Base-by-base conservation (phyloP, 1,284 basidiomycete species). In the Cutaneotrichosporon sp. region DNA sequence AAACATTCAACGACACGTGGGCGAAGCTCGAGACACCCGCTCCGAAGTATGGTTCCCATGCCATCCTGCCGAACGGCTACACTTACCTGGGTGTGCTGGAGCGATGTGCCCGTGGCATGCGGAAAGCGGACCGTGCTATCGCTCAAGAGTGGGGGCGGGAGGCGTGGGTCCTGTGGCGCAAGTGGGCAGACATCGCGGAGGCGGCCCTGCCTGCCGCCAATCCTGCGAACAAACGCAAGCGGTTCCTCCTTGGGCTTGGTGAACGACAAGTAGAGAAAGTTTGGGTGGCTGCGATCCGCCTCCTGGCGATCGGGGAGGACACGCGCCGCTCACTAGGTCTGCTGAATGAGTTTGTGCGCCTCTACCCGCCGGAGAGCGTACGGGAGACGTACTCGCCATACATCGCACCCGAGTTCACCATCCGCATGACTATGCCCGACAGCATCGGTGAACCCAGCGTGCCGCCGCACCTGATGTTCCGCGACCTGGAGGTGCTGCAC, bases 31-130 rank as follows among this genome's bases (percentile, higher is more conserved):
- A n/a, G n/a, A 77, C 13, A 76, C 82, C 2, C 73, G 84, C 2
- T 78, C 42, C 52, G 11, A 21, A 16, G 30, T 34, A 5, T 22
- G 47, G 53, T 16, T 61, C 60, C 16, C 60, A 34, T 32, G 34
- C 31, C 50, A 46, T 42, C 40, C 30, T 31, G 18, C 82, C 83
- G 26, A 88, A 86, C 64, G 84, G 86, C 18, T 82, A 84, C 64
- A 83, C 85, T 5, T 89, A 86, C 70, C 79, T 89, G 18, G 86
- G 88, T 60, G 86, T 88, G 0, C 80, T 95, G 31, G 89, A 91
- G 72, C 81, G 86, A 31, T 90, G 89, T 68, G 83, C 84, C 0
- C 62, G 69, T 3, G 66, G 61, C 5, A 66, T 69, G 60, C 56
- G 58, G 0, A 49, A 62, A 4, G 66, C 69, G 18, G 71, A 73